Percentiles rank a stretch among this genome's conserved stretches.
phyloP scores from a whole-genome alignment of 2,329 filamentous ascomycete species.

The Dactylella cylindrospora region DNA sequence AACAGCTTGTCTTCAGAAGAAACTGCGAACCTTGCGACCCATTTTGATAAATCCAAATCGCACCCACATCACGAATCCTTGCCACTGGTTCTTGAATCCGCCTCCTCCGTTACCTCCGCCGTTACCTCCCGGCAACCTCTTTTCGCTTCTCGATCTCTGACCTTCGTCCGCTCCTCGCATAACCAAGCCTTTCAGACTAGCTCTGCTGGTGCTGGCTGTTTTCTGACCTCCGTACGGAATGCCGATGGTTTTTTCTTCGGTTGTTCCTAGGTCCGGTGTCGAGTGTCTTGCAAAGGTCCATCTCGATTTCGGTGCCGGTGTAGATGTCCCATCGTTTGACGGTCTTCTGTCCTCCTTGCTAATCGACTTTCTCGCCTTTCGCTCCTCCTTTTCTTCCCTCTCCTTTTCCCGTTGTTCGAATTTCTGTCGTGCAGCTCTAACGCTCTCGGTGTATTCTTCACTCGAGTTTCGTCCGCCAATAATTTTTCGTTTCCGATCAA shows the following conservation, averaged over 20 bases:
- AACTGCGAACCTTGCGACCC: constrained; percentile 44
- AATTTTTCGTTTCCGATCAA: constrained; percentile 38
- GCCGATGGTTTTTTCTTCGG: constrained; percentile 40
- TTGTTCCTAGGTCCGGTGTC: constrained; percentile 32
- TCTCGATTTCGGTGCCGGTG: constrained; percentile 10
- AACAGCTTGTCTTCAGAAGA: constrained; percentile 33
- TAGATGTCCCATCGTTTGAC: constrained; percentile 34
- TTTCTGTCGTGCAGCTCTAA: constrained; percentile 32
- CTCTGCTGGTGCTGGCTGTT: constrained; percentile 2
- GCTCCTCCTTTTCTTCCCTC: constrained; percentile 34
- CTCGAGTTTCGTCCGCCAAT: constrained; percentile 33
- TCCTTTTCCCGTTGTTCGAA: constrained; percentile 35
- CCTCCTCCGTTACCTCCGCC: neutral
- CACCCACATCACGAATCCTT: constrained; percentile 43
- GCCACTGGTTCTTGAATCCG: constrained; percentile 41
- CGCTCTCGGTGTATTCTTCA: constrained; percentile 33
- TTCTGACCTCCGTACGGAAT: constrained; percentile 17
- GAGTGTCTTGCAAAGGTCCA: constrained; percentile 29
- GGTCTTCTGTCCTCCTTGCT: constrained; percentile 37
- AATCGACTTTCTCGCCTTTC: constrained; percentile 32
- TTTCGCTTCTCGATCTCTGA: constrained; percentile 26
- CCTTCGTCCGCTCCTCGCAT: constrained; percentile 29
- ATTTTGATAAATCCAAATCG: constrained; percentile 40
- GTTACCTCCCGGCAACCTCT: constrained; percentile 15
- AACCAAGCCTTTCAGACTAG: constrained; percentile 27